phyloP scores from a whole-genome alignment of 2,329 filamentous ascomycete species.

The Fonsecaea erecta region DNA sequence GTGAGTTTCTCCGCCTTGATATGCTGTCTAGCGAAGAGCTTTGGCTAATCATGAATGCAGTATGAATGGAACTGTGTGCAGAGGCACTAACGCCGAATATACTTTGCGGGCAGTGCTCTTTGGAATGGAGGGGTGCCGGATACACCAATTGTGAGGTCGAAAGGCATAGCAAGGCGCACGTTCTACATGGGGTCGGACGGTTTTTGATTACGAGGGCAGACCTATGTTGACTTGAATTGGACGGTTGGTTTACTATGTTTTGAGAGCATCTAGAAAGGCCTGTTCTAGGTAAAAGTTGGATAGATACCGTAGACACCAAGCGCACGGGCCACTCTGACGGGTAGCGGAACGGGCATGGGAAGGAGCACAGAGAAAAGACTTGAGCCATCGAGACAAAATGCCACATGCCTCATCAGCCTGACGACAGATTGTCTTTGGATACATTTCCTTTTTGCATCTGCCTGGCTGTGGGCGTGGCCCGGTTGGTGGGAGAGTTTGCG shows the following conservation, averaged over 20 bases:
- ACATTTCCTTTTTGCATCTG: background rate
- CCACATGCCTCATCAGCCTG: slow-evolving; percentile 12
- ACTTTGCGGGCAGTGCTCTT: background rate
- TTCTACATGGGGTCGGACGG: background rate
- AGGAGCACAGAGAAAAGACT: background rate
- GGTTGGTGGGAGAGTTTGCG: slow-evolving; percentile 12
- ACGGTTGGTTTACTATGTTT: background rate
- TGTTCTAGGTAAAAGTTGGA: slow-evolving; percentile 2
- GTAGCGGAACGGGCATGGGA: background rate
- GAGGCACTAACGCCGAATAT: slow-evolving; percentile 44
- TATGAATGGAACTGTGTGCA: slow-evolving; percentile 64
- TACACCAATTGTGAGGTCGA: slow-evolving; percentile 5
- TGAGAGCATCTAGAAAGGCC: background rate
- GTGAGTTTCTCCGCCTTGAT: slow-evolving; percentile 58
- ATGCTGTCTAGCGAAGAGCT: background rate
- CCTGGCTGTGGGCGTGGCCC: slow-evolving; percentile 9
- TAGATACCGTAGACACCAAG: slow-evolving; percentile 10
- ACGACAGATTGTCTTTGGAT: background rate
- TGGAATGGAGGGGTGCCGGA: background rate
- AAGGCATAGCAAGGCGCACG: slow-evolving; percentile 27
- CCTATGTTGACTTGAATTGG: background rate
- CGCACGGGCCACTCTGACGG: background rate
- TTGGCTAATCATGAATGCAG: slow-evolving; percentile 42
- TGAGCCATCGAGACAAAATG: background rate
- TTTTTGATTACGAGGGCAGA: slow-evolving; percentile 15